Base-by-base conservation (phyloP, 305 asterid species). In the Salvia sclarea region DNA sequence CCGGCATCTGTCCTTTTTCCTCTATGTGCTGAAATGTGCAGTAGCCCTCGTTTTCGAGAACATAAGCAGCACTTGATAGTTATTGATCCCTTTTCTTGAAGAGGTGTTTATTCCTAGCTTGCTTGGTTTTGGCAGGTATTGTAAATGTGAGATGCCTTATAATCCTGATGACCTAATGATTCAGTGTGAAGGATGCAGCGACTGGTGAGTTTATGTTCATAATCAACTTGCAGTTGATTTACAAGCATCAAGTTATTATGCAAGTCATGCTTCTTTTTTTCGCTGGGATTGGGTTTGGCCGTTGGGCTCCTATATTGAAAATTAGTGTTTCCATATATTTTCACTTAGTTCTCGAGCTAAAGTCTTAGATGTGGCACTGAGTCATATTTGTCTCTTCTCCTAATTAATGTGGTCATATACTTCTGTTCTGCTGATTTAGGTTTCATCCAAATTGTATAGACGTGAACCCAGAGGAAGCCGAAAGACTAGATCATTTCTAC, bases 141-240 rank as follows among this genome's bases (percentile, higher is more conserved):
- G 97, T 63, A 88, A 88, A 76, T 90, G 97, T 78, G 97, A 90
- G 81, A 90, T 90, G 97, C 96, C 97, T 62, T 88, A 86, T 77
- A 90, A 88, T 74, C 95, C 96, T 9, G 96, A 91, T 56, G 91
- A 91, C 76, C 88, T 91, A 20, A 90, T 90, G 97, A 81, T 90
- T 78, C 92, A 86, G 68, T 90, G 97, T 45, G 96, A 90, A 64
- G 90, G 76, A 58, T 90, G 97, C 78, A 83, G 78, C 59, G 96
- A 90, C 74, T 90, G 96, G 96, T 91, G 77, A 78, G 92, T 77
- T 70, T 22, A 25, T 54, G 14, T 70, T 20, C 66, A 17, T 10
- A 43, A 54, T 80, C 22, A 14, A 13, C 67, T 47, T 17, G 21
- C 17, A 64, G 49, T 57, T 76, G 21, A 60, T 57, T 60, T 28